These are phyloP conservation scores for Pleurotus giganteus DNA, from an alignment of 768 basidiomycete genomes.

Conservation along the genomic window DNA sequence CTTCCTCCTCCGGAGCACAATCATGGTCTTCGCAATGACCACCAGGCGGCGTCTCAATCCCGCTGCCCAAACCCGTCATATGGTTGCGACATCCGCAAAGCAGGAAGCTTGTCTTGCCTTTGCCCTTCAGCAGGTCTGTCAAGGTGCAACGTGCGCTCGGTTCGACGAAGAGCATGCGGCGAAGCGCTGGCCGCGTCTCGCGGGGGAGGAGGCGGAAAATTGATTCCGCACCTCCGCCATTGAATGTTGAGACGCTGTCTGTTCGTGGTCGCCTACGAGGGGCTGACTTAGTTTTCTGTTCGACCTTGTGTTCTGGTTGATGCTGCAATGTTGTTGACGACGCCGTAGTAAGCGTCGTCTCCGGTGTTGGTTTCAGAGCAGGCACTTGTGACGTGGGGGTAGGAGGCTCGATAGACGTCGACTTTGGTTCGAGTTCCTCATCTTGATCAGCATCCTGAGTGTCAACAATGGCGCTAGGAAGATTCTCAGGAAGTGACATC, in stretches of 20 bases:
- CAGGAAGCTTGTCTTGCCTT: slow-evolving; percentile 69
- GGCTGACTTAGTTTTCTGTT: slow-evolving; percentile 6
- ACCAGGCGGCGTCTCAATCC: slow-evolving; percentile 38
- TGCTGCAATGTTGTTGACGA: neutral
- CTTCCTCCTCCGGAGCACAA: slow-evolving; percentile 62
- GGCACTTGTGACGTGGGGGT: neutral
- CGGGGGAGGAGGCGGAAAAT: slow-evolving; percentile 96
- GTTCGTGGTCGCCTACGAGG: slow-evolving; percentile 38
- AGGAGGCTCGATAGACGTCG: neutral
- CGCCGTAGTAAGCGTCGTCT: neutral
- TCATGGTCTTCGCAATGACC: slow-evolving; percentile 64
- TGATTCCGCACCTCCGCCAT: slow-evolving; percentile 79
- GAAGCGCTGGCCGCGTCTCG: slow-evolving; percentile 85
- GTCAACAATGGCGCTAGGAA: neutral
- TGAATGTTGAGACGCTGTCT: slow-evolving; percentile 63
- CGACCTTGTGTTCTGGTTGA: neutral
- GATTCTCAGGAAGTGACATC: slow-evolving; percentile 3
- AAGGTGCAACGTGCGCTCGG: slow-evolving; percentile 88
- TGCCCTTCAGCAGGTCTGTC: slow-evolving; percentile 84
- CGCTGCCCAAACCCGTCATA: slow-evolving; percentile 29
- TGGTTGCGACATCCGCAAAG: slow-evolving; percentile 70
- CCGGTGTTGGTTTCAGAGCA: neutral
- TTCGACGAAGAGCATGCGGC: slow-evolving; percentile 93
- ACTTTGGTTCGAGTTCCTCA: neutral
- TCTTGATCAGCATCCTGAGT: neutral